These are phyloP conservation scores for Malassezia arunalokei DNA, from an alignment of 1,284 basidiomycete species.

Conservation along the genomic window DNA sequence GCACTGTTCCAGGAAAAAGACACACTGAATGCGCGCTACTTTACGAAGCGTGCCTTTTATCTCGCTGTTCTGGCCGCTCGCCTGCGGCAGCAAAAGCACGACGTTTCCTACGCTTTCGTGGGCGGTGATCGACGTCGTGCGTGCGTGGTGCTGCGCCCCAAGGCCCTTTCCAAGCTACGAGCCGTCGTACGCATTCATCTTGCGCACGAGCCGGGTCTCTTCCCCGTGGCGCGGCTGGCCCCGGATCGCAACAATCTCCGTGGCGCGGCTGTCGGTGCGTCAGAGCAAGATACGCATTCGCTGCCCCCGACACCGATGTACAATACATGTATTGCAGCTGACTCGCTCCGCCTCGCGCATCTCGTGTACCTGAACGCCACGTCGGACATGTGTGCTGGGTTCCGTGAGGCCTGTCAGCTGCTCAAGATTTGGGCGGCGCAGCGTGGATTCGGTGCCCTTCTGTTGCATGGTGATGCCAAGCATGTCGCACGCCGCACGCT, in stretches of 20 bases:
- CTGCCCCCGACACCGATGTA: constrained; percentile 58
- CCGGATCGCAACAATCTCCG: constrained; percentile 54
- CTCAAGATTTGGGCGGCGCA: constrained; percentile 83
- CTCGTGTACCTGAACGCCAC: constrained; percentile 61
- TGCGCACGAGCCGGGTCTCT: constrained; percentile 56
- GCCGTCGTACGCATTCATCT: constrained; percentile 64
- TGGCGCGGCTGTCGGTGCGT: constrained; percentile 7
- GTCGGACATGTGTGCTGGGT: constrained; percentile 56
- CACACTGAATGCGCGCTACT: constrained; percentile 75
- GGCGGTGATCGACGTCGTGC: constrained; percentile 59
- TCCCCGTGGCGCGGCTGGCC: constrained; percentile 56
- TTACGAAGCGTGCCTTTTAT: constrained; percentile 85
- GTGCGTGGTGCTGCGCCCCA: constrained; percentile 56
- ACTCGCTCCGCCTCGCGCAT: constrained; percentile 57
- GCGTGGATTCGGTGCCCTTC: constrained; percentile 56
- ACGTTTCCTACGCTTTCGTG: constrained; percentile 54
- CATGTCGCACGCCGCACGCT: constrained; percentile 18
- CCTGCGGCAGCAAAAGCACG: constrained; percentile 46
- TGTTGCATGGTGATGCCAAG: constrained; percentile 45
- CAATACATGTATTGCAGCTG: constrained; percentile 62
- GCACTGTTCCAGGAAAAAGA: constrained; percentile 85
- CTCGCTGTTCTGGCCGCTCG: constrained; percentile 66
- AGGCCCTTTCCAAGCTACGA: constrained; percentile 57
- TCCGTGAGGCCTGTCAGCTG: constrained; percentile 63
- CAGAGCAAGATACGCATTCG: constrained; percentile 7